Evolutionary conservation across 306 rosid genomes (phyloP).

Genomic region (Malus sieversii): DNA sequence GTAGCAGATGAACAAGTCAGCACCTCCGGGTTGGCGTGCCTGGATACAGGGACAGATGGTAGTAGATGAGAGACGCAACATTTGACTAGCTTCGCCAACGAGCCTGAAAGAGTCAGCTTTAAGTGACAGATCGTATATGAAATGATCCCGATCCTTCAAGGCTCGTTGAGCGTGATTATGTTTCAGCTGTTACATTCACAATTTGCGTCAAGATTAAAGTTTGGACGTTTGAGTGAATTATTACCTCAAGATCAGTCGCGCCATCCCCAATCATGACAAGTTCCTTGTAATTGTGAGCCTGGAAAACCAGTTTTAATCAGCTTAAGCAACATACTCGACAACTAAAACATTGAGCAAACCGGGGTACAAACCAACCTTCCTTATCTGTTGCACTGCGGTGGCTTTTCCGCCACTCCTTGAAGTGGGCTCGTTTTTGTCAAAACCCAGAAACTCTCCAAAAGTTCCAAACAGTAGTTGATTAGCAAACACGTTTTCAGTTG

Average conservation of each 20-base stretch:
- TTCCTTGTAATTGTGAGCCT: constrained; percentile 63
- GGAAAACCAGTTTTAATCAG: constrained; percentile 30
- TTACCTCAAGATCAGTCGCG: constrained; percentile 92
- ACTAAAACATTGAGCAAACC: background rate
- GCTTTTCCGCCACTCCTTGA: constrained; percentile 96
- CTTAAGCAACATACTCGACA: constrained; percentile 11
- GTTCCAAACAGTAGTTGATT: constrained; percentile 77
- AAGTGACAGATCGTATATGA: background rate
- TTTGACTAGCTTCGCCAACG: background rate
- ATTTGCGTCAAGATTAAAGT: background rate
- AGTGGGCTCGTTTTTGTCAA: constrained; percentile 74
- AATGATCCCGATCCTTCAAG: background rate
- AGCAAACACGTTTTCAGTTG: constrained; percentile 65
- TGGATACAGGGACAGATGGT: constrained; percentile 12
- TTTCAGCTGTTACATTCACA: background rate
- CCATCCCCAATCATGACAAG: constrained; percentile 93
- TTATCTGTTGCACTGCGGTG: constrained; percentile 67
- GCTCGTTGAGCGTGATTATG: background rate
- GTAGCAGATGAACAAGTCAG: constrained; percentile 79
- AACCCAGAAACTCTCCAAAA: constrained; percentile 82
- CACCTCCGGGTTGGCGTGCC: constrained; percentile 90
- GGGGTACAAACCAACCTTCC: constrained; percentile 52
- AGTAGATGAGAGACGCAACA: background rate
- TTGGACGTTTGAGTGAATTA: constrained; percentile 11
- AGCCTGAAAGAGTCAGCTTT: background rate